Percentiles rank a stretch among this genome's conserved stretches.
Conservation (phyloP, 2,329 filamentous ascomycete species). For the Emmonsia crescens region DNA sequence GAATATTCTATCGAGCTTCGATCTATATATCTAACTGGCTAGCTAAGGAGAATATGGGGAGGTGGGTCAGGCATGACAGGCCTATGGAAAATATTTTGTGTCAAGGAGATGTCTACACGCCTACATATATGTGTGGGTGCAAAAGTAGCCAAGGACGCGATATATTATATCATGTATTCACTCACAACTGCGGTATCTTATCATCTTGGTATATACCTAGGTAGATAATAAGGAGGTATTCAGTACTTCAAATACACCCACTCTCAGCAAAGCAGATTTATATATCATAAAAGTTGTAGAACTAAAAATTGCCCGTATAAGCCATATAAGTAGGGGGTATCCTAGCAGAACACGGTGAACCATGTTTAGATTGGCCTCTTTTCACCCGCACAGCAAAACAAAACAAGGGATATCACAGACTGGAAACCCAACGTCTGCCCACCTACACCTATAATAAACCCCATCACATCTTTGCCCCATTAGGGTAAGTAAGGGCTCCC, state of each 20-base stretch:
- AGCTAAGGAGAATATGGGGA: not conserved
- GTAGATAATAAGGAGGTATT: not conserved
- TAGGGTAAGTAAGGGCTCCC: slow-evolving; percentile 22
- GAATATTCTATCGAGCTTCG: not conserved
- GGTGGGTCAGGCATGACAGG: not conserved
- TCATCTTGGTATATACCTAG: not conserved
- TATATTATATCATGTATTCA: not conserved
- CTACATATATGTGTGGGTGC: not conserved
- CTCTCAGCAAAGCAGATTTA: not conserved
- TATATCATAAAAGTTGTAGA: not conserved
- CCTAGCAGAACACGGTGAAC: not conserved
- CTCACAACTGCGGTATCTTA: not conserved
- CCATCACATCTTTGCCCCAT: slow-evolving; percentile 40
- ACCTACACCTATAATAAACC: not conserved
- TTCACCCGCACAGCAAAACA: not conserved
- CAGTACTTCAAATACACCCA: not conserved
- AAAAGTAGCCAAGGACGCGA: not conserved
- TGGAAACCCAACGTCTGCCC: not conserved
- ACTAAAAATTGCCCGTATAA: not conserved
- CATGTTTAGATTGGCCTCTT: not conserved
- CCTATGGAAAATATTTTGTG: no score
- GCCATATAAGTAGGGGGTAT: not conserved
- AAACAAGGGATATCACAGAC: not conserved
- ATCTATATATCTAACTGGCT: not conserved
- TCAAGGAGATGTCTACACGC: not conserved